These are phyloP conservation scores for Hypoxylon sp. DNA, from an alignment of 2,329 filamentous ascomycete genomes.

Conservation along the genomic window DNA sequence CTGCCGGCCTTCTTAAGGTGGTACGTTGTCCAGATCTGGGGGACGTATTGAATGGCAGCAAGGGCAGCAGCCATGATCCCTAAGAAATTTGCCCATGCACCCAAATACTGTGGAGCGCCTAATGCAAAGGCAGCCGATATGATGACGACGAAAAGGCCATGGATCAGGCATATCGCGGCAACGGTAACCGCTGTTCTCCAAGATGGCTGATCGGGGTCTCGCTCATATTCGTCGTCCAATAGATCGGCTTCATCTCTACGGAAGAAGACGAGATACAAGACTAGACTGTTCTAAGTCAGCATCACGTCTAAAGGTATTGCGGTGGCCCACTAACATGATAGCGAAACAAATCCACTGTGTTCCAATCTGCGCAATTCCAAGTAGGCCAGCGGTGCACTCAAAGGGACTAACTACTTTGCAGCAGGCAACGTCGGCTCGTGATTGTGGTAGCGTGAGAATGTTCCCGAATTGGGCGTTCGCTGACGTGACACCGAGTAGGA, in stretches of 20 bases:
- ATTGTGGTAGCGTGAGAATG: constrained; percentile 88
- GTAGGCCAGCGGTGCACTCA: constrained; percentile 84
- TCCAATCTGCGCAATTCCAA: constrained; percentile 92
- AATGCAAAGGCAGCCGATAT: constrained; percentile 76
- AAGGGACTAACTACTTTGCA: constrained; percentile 84
- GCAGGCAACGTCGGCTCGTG: constrained; percentile 84
- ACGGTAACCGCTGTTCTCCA: constrained; percentile 86
- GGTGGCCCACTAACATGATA: constrained; percentile 76
- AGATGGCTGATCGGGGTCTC: constrained; percentile 66
- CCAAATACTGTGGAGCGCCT: constrained; percentile 72
- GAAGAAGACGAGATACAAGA: constrained; percentile 96
- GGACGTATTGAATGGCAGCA: constrained; percentile 90
- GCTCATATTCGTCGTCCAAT: constrained; percentile 61
- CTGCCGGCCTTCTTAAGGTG: constrained; percentile 87
- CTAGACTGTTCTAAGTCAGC: constrained; percentile 70
- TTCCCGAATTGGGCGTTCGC: constrained; percentile 91
- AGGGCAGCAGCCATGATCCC: constrained; percentile 83
- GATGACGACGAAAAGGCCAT: constrained; percentile 78
- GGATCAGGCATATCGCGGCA: constrained; percentile 77
- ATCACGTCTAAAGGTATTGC: constrained; percentile 2
- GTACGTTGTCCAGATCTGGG: constrained; percentile 94
- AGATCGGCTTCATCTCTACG: constrained; percentile 70
- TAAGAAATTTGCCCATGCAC: constrained; percentile 85
- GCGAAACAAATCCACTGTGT: constrained; percentile 93
- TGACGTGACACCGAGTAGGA: constrained; percentile 92